These are phyloP conservation scores for Whalleya microplaca DNA, from an alignment of 2,329 filamentous ascomycete genomes.

Conservation along the genomic window DNA sequence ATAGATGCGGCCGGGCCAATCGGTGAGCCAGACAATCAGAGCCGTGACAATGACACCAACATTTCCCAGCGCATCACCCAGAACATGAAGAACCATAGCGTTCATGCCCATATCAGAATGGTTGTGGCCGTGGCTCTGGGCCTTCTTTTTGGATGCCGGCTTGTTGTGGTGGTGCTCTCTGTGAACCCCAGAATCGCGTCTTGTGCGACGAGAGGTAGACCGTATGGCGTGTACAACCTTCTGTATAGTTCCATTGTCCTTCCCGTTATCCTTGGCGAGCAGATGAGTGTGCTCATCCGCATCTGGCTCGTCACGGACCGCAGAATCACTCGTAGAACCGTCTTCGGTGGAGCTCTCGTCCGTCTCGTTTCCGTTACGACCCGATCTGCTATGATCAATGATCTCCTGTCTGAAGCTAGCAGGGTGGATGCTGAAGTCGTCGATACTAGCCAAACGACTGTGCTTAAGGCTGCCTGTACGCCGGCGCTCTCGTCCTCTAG, in stretches of 20 bases:
- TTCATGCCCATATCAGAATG: conserved; percentile 96
- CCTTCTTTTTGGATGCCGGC: conserved; percentile 55
- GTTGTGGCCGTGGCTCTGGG: conserved; percentile 70
- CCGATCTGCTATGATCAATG: conserved; percentile 76
- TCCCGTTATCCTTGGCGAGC: conserved; percentile 31
- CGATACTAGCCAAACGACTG: conserved; percentile 65
- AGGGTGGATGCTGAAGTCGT: conserved; percentile 83
- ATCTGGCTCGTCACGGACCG: conserved; percentile 32
- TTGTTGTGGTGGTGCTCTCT: conserved; percentile 80
- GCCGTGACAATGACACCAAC: conserved; percentile 83
- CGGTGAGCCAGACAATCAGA: conserved; percentile 87
- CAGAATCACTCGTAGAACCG: conserved; percentile 45
- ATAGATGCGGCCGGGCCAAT: conserved; percentile 81
- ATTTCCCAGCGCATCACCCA: conserved; percentile 85
- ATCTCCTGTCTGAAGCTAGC: conserved; percentile 91
- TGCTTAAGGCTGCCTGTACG: conserved; percentile 55
- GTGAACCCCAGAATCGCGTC: conserved; percentile 62
- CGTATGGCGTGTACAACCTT: conserved; percentile 34
- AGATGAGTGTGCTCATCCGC: conserved; percentile 46
- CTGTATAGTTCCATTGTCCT: conserved; percentile 36
- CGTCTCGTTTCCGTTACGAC: conserved; percentile 54
- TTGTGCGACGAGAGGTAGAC: conserved; percentile 29
- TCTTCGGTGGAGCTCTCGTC: conserved; percentile 59
- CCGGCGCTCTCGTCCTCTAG: conserved; percentile 48
- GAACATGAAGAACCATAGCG: conserved; percentile 74